Conservation (phyloP, 352 stramenopile species). For the Pythium phragmitis region DNA sequence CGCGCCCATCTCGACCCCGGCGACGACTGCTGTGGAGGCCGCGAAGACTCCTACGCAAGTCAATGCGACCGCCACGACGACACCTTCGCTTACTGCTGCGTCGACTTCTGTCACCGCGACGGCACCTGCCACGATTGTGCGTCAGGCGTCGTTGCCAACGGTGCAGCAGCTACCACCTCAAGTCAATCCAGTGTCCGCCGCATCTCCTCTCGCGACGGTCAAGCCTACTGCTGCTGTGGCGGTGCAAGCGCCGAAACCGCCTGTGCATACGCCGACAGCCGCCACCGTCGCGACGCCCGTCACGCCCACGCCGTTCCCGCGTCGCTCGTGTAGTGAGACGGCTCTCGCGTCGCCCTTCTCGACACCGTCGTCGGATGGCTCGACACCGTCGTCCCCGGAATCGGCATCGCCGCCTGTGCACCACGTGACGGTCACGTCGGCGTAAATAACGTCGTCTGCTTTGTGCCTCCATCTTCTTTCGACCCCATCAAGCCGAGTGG, state of each 20-base stretch:
- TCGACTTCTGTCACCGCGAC: neutral
- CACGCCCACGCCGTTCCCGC: conserved; percentile 33
- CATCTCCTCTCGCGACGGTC: neutral
- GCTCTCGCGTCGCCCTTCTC: conserved; percentile 44
- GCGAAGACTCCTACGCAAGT: neutral
- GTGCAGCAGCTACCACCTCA: neutral
- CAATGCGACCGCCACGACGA: neutral
- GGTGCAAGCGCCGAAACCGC: conserved; percentile 3
- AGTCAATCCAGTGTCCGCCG: neutral
- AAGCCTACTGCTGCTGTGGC: neutral
- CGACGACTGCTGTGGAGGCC: neutral
- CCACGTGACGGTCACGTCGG: conserved; percentile 69
- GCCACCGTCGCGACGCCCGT: conserved; percentile 2
- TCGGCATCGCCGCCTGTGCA: conserved; percentile 51
- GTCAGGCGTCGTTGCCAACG: neutral
- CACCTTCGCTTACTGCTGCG: neutral
- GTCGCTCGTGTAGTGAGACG: conserved; percentile 49
- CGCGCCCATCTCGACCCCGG: too few species aligned
- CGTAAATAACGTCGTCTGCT: conserved; percentile 25
- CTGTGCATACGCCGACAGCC: conserved; percentile 23
- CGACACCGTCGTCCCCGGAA: conserved; percentile 47
- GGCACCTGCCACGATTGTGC: conserved; percentile 1
- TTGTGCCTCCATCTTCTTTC: neutral
- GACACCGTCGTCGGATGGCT: conserved; percentile 37
- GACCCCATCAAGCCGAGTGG: neutral